Evolutionary conservation across 1,284 basidiomycete genomes (phyloP).

Genomic region (Melampsora americana): DNA sequence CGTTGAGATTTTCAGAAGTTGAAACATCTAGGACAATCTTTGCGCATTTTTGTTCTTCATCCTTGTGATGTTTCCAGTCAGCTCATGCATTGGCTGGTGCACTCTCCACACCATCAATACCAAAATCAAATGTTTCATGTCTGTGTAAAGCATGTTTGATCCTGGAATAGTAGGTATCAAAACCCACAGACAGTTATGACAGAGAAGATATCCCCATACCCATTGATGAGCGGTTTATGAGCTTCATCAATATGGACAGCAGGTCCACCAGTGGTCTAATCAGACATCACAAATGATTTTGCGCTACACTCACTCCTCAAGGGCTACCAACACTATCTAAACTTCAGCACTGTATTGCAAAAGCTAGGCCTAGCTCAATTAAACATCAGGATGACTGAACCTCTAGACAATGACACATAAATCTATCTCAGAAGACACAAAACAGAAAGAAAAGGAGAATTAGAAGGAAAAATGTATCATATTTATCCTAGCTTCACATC

Average conservation of each 20-base stretch:
- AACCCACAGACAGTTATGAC: not conserved
- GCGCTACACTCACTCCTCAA: too few species aligned
- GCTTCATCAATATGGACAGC: slow-evolving; percentile 99
- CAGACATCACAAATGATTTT: too few species aligned
- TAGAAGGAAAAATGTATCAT: too few species aligned
- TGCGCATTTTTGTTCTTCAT: slow-evolving; percentile 76
- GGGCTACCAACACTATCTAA: too few species aligned
- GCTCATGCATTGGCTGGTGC: slow-evolving; percentile 89
- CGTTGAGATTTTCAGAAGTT: slow-evolving; percentile 67
- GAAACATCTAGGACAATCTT: slow-evolving; percentile 77
- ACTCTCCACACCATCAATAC: slow-evolving; percentile 99
- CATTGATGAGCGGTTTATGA: slow-evolving; percentile 94
- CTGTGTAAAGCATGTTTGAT: slow-evolving; percentile 95
- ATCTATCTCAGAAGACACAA: too few species aligned
- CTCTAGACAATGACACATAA: too few species aligned
- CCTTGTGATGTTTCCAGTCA: slow-evolving; percentile 90
- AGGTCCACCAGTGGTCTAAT: slow-evolving; percentile 91
- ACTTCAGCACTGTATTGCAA: slow-evolving; percentile 75
- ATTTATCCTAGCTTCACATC: too few species aligned
- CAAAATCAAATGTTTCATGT: slow-evolving; percentile 94
- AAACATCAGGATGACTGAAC: too few species aligned
- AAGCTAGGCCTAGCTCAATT: too few species aligned
- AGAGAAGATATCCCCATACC: slow-evolving; percentile 60
- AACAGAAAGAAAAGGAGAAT: too few species aligned
- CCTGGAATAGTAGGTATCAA: slow-evolving; percentile 56